These are phyloP conservation scores for Psilocybe mexicana DNA, from an alignment of 1,284 basidiomycete genomes.

Conservation along the genomic window DNA sequence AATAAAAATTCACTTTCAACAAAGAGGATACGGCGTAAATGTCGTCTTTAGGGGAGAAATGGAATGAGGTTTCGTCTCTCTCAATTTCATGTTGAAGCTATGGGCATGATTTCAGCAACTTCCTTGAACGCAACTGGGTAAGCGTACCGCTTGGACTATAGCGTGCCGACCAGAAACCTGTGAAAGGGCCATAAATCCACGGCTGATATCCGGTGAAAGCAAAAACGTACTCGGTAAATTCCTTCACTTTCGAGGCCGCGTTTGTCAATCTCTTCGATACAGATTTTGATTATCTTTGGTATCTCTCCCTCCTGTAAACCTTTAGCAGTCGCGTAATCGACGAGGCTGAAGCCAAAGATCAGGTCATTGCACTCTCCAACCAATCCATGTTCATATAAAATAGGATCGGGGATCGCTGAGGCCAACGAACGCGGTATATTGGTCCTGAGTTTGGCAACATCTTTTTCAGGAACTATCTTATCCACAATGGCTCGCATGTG, in stretches of 20 bases:
- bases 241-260: constrained; percentile 84
- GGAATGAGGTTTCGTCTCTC: constrained; percentile 83
- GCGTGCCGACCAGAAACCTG: constrained; percentile 86
- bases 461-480: constrained; percentile 69
- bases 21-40: constrained; percentile 89
- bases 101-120: constrained; percentile 4
- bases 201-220: not conserved
- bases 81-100: constrained; percentile 89
- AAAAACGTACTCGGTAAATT: constrained; percentile 69
- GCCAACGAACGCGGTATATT: constrained; percentile 61
- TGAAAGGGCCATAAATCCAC: not conserved
- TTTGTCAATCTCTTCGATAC: constrained; percentile 82
- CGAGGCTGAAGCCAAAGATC: constrained; percentile 90
- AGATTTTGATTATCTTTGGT: constrained; percentile 85
- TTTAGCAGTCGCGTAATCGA: constrained; percentile 89
- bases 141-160: constrained; percentile 73
- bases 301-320: constrained; percentile 72
- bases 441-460: constrained; percentile 57
- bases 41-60: constrained; percentile 82
- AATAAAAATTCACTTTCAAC: constrained; percentile 69
- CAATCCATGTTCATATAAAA: constrained; percentile 76
- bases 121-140: not conserved
- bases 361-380: constrained; percentile 89
- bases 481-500: constrained; percentile 60
- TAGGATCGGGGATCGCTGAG: constrained; percentile 62